Evolutionary conservation across 2,329 filamentous ascomycete species (phyloP), one percentile per base, ranked within the genome.

Genomic region (Pseudopyrenochaeta lycopersici): DNA sequence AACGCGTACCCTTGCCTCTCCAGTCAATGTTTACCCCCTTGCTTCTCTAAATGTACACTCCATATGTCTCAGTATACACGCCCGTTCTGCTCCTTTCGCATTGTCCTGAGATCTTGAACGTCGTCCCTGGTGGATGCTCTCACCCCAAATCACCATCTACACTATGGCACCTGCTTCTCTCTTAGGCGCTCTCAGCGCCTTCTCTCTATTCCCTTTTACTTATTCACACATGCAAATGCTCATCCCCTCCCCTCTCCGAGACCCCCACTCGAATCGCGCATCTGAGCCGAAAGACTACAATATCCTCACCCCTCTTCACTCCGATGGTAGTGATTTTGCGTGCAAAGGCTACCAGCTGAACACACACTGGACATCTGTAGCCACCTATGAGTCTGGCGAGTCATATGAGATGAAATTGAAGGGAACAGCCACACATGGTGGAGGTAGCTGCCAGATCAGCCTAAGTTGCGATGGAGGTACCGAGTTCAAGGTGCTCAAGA

Each of bases 401-500:
- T 75, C 78, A 23, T 87, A 90, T 76, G 84, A 84, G 61, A 81
- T 92, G 76, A 84, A 82, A 54, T 78, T 93, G 48, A 77, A 76
- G 53, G 90, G 90, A 31, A 83, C 82, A 45, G 78, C 76, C 7
- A 76, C 74, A 14, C 90, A 92, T 77, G 79, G 81, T 32, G 90
- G 90, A 33, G 90, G 90, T 35, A 91, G 87, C 9, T 93, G 90
- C 77, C 91, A 95, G 77, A 80, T 91, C 41, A 85, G 88, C 2
- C 80, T 94, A 23, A 90, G 88, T 29, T 91, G 89, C 76, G 89
- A 94, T 77, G 80, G 85, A 58, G 90, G 89, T 41, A 76, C 80
- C 50, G 85, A 84, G 17, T 94, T 90, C 80, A 87, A 83, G 56
- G 91, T 92, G 33, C 83, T 88, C 60, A 81, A 87, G 66, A 85